Conservation (phyloP, 2,329 filamentous ascomycete genomes). For the Hansfordia pulvinata region DNA sequence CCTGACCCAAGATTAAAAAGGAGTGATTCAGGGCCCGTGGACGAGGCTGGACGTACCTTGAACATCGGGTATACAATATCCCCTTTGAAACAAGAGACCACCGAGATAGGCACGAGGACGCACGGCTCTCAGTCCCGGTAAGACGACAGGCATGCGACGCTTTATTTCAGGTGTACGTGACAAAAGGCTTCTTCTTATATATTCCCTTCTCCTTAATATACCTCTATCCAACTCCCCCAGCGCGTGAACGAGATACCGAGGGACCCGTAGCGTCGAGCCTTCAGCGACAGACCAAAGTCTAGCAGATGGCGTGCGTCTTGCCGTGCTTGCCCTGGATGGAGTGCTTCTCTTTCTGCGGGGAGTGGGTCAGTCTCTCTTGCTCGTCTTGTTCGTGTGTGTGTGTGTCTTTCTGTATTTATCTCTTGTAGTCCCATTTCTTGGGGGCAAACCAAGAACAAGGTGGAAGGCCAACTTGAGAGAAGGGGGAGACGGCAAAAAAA, state of each 20-base stretch:
- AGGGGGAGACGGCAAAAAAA: not conserved
- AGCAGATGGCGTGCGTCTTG: slow-evolving; percentile 84
- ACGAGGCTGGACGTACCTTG: no score
- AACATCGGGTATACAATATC: no score
- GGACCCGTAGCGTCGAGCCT: no score
- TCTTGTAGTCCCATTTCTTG: no score
- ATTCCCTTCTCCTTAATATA: not conserved
- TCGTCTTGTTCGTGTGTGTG: not conserved
- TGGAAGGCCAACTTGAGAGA: slow-evolving; percentile 2
- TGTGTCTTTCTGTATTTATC: no score
- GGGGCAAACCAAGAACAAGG: not conserved
- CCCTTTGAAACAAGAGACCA: no score
- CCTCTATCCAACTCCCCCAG: no score
- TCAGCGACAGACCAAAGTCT: slow-evolving; percentile 10
- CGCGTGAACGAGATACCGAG: no score
- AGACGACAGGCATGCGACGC: not conserved
- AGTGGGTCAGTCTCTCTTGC: slow-evolving; percentile 3
- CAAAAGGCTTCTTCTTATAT: not conserved
- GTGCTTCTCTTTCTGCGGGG: slow-evolving; percentile 57
- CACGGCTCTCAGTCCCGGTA: no score
- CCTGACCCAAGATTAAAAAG: no score
- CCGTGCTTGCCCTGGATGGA: slow-evolving; percentile 80
- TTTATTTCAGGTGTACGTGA: not conserved
- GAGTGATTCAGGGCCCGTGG: no score
- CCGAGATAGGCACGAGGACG: no score